Conservation (phyloP, 2,329 filamentous ascomycete species). For the Raffaelea deltoideospora region DNA sequence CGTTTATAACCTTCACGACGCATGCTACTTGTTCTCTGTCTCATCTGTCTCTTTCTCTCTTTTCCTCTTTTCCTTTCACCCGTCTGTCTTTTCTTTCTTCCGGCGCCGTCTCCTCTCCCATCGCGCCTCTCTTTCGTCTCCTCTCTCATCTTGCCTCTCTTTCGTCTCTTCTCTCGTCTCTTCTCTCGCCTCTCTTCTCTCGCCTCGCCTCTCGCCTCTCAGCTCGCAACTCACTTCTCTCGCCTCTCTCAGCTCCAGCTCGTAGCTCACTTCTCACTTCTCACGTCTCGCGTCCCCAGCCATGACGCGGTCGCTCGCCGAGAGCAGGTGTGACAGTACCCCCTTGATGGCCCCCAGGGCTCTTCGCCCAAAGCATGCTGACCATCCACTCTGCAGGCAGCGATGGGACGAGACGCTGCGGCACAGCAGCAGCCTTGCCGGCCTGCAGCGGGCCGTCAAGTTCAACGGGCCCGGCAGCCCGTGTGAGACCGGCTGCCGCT, state of each 20-base stretch:
- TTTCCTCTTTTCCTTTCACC: no score
- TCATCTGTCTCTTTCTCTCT: no score
- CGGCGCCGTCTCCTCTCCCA: neutral
- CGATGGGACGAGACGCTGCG: slow-evolving; percentile 53
- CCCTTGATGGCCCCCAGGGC: no score
- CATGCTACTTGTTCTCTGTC: no score
- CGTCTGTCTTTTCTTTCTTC: neutral
- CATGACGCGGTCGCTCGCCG: slow-evolving; percentile 36
- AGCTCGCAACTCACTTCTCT: neutral
- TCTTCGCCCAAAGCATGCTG: no score
- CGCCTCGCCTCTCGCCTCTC: neutral
- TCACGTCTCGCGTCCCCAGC: neutral
- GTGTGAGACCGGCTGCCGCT: slow-evolving; percentile 61
- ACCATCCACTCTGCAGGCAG: slow-evolving; percentile 27
- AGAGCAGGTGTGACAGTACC: slow-evolving; percentile 22
- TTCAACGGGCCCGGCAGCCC: slow-evolving; percentile 43
- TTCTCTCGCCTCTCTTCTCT: neutral
- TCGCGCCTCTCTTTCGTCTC: neutral
- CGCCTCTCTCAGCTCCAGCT: neutral
- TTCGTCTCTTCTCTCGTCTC: neutral
- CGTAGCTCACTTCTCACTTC: neutral
- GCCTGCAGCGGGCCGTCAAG: slow-evolving; percentile 50
- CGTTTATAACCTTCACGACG: no score
- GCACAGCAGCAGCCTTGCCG: slow-evolving; percentile 39
- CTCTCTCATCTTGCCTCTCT: neutral